Base-by-base conservation (phyloP, 1,284 basidiomycete genomes). In the Volvariella surrecta region DNA sequence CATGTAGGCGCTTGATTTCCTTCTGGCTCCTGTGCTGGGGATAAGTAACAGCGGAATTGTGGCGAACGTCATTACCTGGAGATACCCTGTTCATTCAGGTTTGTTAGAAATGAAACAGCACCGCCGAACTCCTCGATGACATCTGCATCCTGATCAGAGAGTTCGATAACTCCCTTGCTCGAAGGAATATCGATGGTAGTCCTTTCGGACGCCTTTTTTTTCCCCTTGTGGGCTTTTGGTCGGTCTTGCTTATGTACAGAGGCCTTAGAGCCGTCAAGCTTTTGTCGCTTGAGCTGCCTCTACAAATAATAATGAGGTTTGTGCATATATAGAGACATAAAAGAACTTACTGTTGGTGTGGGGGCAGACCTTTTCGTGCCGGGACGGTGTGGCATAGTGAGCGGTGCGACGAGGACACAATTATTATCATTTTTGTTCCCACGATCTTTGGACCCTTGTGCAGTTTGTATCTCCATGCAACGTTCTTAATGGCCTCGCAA, bases 21-120 rank as follows among this genome's bases (percentile, higher is more conserved):
- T 79, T 82, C 62, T 88, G 89, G 56, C 83, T 90, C 77, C 87
- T 90, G 48, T 20, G 49, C 22, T 15, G 34, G 49, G n/a, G 39
- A 37, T 19, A 31, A 37, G 37, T n/a, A 34, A 16, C 10, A 10
- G 11, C 30, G 30, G 16, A 43, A 7, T 3, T 16, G 4, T 42
- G 40, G 32, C 21, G 11, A 2, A 55, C 74, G 44, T 55, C 34
- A 4, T 35, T 35, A 83, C 87, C 80, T 76, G 46, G 83, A 67
- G 45, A 91, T 86, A 13, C 75, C 82, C 50, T 74, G 78, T 47
- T 72, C 70, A 59, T 90, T 85, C 40, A 90, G 62, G 31, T 60
- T 61, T 20, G 67, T 62, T 38, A 90, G 58, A 59, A 91, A 91
- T 13, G 66, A 60, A 37, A 69, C 64, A 1, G 72, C 67, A 24